phyloP scores from a whole-genome alignment of 352 stramenopile species.

The Phytophthora gonapodyides region DNA sequence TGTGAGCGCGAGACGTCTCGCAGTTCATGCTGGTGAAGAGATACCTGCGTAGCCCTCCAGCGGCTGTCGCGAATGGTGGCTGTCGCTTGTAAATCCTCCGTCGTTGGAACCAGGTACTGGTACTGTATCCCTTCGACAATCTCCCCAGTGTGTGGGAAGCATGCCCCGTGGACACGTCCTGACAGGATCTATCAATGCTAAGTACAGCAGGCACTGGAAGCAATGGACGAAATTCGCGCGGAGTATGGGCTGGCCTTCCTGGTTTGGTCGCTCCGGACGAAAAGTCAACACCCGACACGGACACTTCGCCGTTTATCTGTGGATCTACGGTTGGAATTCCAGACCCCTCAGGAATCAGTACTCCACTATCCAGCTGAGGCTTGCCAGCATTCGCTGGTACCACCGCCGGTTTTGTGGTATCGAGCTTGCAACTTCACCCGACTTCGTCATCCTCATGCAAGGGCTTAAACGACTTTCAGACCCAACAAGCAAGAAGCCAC shows the following conservation, averaged over 20 bases:
- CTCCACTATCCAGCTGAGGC: conserved; percentile 18
- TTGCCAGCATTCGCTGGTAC: conserved; percentile 22
- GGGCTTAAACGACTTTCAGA: conserved; percentile 13
- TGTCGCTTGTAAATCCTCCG: too few species aligned
- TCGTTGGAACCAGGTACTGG: conserved; percentile 10
- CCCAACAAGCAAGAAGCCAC: conserved; percentile 20
- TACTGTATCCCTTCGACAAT: conserved; percentile 12
- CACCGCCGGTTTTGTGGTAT: conserved; percentile 13
- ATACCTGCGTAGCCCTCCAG: too few species aligned
- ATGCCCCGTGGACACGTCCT: conserved; percentile 7
- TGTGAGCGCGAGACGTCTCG: too few species aligned
- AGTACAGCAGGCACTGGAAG: conserved; percentile 12
- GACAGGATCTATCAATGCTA: conserved; percentile 15
- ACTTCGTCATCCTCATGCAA: conserved; percentile 4
- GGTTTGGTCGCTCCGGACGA: neutral
- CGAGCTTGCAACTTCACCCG: neutral
- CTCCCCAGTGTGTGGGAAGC: conserved; percentile 13
- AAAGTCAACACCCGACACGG: neutral
- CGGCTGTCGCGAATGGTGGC: too few species aligned
- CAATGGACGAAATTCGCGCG: conserved; percentile 18
- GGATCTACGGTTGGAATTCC: conserved; percentile 14
- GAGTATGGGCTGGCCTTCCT: conserved; percentile 17
- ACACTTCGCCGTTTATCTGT: conserved; percentile 15
- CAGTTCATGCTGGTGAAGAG: too few species aligned
- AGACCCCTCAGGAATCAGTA: conserved; percentile 9